Evolutionary conservation across 2,329 filamentous ascomycete species (phyloP).

Genomic region (Phaeoacremonium minimum): DNA sequence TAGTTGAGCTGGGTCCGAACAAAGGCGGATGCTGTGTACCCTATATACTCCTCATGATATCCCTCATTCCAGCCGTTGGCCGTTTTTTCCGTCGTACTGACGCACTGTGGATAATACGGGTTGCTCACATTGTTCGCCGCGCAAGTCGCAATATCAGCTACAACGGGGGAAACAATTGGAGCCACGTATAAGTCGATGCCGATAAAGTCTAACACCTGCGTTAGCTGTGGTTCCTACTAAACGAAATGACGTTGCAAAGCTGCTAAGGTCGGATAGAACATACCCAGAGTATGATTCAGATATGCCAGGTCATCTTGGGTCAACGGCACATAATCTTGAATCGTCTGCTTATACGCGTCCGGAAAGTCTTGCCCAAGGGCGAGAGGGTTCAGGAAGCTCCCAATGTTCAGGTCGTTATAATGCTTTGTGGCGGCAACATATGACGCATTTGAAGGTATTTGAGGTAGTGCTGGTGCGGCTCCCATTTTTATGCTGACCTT

Average conservation of each 20-base stretch:
- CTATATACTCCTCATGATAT: constrained; percentile 48
- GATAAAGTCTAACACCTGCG: constrained; percentile 50
- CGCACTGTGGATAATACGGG: constrained; percentile 46
- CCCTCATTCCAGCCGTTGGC: constrained; percentile 54
- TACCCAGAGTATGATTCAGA: constrained; percentile 45
- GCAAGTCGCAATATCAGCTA: constrained; percentile 36
- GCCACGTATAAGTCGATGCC: constrained; percentile 56
- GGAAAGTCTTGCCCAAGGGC: constrained; percentile 48
- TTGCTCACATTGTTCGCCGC: constrained; percentile 37
- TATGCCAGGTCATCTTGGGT: constrained; percentile 40
- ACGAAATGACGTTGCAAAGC: too few relatives aligned
- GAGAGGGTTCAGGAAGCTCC: constrained; percentile 47
- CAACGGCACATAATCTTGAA: constrained; percentile 39
- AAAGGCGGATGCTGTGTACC: constrained; percentile 55
- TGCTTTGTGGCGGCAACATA: constrained; percentile 42
- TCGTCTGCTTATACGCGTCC: constrained; percentile 36
- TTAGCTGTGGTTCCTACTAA: too few relatives aligned
- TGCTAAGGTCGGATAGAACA: too few relatives aligned
- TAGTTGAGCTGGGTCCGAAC: constrained; percentile 53
- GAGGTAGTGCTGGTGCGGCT: too few relatives aligned
- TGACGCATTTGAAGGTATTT: too few relatives aligned
- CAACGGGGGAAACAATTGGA: constrained; percentile 44
- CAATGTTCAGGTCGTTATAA: constrained; percentile 42
- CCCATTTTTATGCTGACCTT: constrained; percentile 45
- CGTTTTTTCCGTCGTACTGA: constrained; percentile 39